These are phyloP conservation scores for Anacardium occidentale DNA, from an alignment of 345 rosid species.

Conservation along the genomic window DNA sequence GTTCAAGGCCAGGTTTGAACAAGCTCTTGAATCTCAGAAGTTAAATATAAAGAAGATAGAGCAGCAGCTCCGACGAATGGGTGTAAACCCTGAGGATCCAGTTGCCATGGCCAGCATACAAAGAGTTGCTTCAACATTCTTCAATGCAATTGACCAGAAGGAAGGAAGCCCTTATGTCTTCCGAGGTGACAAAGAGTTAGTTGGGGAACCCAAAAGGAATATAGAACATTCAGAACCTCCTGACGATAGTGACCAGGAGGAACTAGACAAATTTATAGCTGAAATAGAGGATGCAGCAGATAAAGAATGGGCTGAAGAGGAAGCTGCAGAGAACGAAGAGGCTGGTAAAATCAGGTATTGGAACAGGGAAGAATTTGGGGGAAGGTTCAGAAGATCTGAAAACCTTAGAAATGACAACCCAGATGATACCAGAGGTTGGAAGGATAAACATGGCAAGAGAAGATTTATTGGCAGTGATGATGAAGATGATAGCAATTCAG, in stretches of 20 bases:
- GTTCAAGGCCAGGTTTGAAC: constrained; percentile 96
- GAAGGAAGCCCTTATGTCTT: constrained; percentile 95
- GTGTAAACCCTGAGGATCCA: constrained; percentile 97
- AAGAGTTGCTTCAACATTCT: constrained; percentile 96
- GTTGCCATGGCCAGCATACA: constrained; percentile 97
- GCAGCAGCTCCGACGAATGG: constrained; percentile 82
- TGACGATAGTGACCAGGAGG: constrained; percentile 94
- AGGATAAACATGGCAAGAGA: constrained; percentile 38
- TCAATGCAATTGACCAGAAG: constrained; percentile 88
- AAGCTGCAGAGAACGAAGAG: constrained; percentile 85
- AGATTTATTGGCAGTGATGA: constrained; percentile 41
- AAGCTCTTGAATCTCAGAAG: constrained; percentile 99
- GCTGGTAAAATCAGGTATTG: constrained; percentile 67
- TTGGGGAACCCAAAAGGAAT: constrained; percentile 20
- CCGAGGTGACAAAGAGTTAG: constrained; percentile 49
- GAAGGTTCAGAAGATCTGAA: constrained; percentile 54
- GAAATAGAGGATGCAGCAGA: constrained; percentile 98
- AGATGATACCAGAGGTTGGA: constrained; percentile 44
- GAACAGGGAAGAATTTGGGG: constrained; percentile 73
- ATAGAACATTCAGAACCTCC: constrained; percentile 43
- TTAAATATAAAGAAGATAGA: constrained; percentile 89
- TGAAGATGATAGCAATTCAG: constrained; percentile 33
- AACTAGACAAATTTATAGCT: constrained; percentile 79
- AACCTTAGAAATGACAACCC: constrained; percentile 27
- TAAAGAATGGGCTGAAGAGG: constrained; percentile 91